Evolutionary conservation across 768 basidiomycete species (phyloP).

Genomic region (Termitomyces heimii): DNA sequence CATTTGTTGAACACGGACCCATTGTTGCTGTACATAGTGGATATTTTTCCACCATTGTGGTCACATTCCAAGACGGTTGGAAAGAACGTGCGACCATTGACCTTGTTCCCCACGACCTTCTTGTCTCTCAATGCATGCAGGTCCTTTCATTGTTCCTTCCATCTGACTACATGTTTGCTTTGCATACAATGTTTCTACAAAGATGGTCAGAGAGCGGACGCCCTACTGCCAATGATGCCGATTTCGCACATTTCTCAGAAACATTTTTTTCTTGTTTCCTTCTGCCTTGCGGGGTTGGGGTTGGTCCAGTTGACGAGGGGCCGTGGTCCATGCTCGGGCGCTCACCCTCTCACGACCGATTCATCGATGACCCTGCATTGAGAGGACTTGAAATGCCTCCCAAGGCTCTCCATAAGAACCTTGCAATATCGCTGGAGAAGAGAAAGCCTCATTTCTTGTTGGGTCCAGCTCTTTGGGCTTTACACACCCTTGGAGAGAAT

Average conservation of each 20-base stretch:
- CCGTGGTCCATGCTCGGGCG: slow-evolving; percentile 46
- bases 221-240: slow-evolving; percentile 35
- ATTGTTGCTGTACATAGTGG: slow-evolving; percentile 43
- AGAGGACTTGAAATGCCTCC: slow-evolving; percentile 31
- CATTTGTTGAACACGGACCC: slow-evolving; percentile 20
- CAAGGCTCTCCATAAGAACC: slow-evolving; percentile 15
- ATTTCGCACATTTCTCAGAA: slow-evolving; percentile 51
- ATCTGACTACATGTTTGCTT: slow-evolving; percentile 42
- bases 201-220: slow-evolving; percentile 47
- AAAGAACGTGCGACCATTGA: slow-evolving; percentile 44
- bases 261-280: slow-evolving; percentile 48
- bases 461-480: slow-evolving; percentile 58
- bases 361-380: slow-evolving; percentile 57
- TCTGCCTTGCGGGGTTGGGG: slow-evolving; percentile 19
- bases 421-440: slow-evolving; percentile 10
- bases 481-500: slow-evolving; percentile 78
- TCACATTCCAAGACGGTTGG: slow-evolving; percentile 49
- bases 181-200: slow-evolving; percentile 52
- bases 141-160: slow-evolving; percentile 60
- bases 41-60: slow-evolving; percentile 43
- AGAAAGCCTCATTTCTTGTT: slow-evolving; percentile 37
- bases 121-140: slow-evolving; percentile 56
- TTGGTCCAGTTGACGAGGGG: slow-evolving; percentile 13
- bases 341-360: slow-evolving; percentile 38
- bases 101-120: slow-evolving; percentile 44